Evolutionary conservation across 208 protist genomes (phyloP).

Genomic region (Trypanosoma rangeli): DNA sequence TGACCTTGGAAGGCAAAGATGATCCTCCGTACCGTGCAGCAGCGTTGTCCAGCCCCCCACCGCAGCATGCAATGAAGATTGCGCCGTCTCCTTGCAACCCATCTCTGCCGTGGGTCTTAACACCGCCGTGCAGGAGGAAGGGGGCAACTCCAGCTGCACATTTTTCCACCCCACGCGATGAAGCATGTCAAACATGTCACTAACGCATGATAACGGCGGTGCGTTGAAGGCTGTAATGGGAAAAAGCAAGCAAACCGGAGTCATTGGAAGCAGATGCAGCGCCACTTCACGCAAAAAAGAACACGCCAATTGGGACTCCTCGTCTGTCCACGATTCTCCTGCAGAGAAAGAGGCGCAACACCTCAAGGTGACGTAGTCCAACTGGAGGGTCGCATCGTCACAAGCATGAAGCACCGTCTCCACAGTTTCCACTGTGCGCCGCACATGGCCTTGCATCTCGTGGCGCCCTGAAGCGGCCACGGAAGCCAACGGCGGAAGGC

Average conservation of each 20-base stretch:
- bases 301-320: background rate
- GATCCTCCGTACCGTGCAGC: background rate
- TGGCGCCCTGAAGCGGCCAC: background rate
- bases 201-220: background rate
- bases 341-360: background rate
- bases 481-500: background rate
- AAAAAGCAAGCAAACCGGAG: background rate
- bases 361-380: constrained; percentile 8
- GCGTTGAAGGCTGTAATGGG: background rate
- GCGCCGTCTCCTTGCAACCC: background rate
- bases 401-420: background rate
- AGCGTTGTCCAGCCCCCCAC: background rate
- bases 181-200: constrained; percentile 4
- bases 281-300: constrained; percentile 8
- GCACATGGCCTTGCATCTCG: background rate
- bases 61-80: background rate
- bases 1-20: background rate
- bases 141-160: background rate
- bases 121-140: background rate
- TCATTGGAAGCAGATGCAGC: background rate
- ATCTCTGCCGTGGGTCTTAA: background rate
- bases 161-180: constrained; percentile 8
- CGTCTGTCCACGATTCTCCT: background rate
- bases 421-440: background rate
- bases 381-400: background rate